Base-by-base conservation (phyloP, 2,329 filamentous ascomycete species). In the Lomentospora prolificans region DNA sequence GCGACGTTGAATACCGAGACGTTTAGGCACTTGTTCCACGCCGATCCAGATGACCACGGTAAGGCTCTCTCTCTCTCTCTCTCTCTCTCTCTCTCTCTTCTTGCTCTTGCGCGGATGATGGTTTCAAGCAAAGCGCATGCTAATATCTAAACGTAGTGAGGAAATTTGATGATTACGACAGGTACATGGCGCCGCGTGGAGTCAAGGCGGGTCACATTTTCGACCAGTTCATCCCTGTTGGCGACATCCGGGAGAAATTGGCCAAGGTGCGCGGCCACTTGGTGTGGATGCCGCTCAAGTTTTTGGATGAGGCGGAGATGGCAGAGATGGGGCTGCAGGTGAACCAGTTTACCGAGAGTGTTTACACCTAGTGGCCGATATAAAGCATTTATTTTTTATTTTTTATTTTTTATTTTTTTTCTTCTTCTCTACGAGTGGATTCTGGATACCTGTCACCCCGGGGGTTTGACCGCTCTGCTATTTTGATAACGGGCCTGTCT, bases 261-360 rank as follows among this genome's bases (percentile, higher is more conserved):
- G 84, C 90, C 63, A 78, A 86, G 65, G 82, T 97, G 61, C 85
- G 84, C 71, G 92, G 92, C 0, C 92, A 97, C 73, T 69, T 97
- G 41, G 92, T 97, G 5, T 95, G 89, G 89, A 92, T 96, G 85
- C 90, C 90, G n/a, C 69, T 97, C 64, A 82, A 90, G 50, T 97
- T 96, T 67, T 70, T 97, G 65, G 78, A 81, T 63, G 84, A 95
- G 60, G 90, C 85, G 0, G 79, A 89, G 63, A 95, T 97, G 90
- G 91, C 91, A 0, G 91, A 96, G 73, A 82, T 80, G 64, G 91
- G 92, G 0, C 65, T 97, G 69, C 85, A 90, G 70, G 83, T 97
- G 41, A 97, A 97, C 68, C 72, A 81, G 50, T 86, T 83, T 65
- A 97, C 92, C 0, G 90, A 96, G 75, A 90, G 88, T 78, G 82